Evolutionary conservation across 306 rosid species (phyloP).

Genomic region (Prinsepia uniflora): DNA sequence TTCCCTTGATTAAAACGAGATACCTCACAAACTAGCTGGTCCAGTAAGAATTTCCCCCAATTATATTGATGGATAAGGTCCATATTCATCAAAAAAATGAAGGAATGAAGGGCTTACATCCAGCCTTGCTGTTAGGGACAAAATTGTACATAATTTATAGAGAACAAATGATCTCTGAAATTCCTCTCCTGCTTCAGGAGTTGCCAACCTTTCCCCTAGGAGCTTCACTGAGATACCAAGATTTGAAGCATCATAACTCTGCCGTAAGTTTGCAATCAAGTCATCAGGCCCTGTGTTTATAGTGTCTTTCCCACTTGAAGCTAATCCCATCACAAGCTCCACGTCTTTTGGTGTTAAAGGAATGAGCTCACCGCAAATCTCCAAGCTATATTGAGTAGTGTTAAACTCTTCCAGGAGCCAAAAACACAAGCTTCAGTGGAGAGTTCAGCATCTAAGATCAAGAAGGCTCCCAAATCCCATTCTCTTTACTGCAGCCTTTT

Average conservation of each 20-base stretch:
- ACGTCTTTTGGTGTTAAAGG: conserved; percentile 35
- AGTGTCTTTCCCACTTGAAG: conserved; percentile 40
- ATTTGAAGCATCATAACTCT: conserved; percentile 36
- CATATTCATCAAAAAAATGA: conserved; percentile 38
- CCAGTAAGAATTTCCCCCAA: conserved; percentile 45
- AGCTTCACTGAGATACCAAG: conserved; percentile 40
- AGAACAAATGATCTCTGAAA: conserved; percentile 40
- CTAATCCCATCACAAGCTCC: conserved; percentile 43
- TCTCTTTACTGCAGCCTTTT: conserved; percentile 33
- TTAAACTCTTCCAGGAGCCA: conserved; percentile 43
- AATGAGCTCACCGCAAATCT: conserved; percentile 30
- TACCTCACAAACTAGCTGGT: conserved; percentile 36
- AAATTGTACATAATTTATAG: conserved; percentile 37
- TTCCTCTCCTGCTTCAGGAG: conserved; percentile 39
- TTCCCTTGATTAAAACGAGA: conserved; percentile 40
- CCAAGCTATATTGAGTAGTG: conserved; percentile 28
- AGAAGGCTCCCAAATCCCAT: conserved; percentile 45
- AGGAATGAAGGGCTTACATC: conserved; percentile 46
- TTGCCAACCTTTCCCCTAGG: conserved; percentile 34
- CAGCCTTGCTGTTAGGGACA: conserved; percentile 42
- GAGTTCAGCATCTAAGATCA: conserved; percentile 37
- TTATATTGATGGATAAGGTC: conserved; percentile 36
- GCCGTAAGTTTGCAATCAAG: conserved; percentile 28
- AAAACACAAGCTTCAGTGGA: conserved; percentile 41
- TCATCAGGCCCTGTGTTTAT: conserved; percentile 45